Evolutionary conservation across 768 basidiomycete genomes (phyloP).

Genomic region (Clitopilus hobsonii): DNA sequence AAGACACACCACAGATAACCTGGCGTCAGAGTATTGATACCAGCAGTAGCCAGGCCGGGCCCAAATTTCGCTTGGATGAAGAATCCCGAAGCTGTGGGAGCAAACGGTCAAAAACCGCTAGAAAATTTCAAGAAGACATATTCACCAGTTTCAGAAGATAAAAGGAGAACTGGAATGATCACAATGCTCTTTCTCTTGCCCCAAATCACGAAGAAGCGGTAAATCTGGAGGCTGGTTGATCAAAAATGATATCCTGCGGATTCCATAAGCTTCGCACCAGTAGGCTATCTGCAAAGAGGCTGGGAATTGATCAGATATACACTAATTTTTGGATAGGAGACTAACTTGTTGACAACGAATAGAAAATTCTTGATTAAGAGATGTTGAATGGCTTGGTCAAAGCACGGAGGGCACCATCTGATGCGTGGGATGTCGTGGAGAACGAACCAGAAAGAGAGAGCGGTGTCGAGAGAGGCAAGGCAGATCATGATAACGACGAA

Average conservation of each 20-base stretch:
- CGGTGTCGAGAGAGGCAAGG: slow-evolving; percentile 28
- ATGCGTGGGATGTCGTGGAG: slow-evolving; percentile 13
- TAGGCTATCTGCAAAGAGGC: not conserved
- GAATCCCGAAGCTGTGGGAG: slow-evolving; percentile 19
- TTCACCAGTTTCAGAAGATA: slow-evolving; percentile 32
- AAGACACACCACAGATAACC: slow-evolving; percentile 21
- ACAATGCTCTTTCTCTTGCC: slow-evolving; percentile 22
- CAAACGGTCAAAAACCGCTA: no score
- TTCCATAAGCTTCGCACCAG: not conserved
- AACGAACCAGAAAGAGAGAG: slow-evolving; percentile 26
- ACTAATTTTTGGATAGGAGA: not conserved
- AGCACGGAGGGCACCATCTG: slow-evolving; percentile 6
- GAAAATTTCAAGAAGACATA: no score
- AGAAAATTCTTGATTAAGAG: not conserved
- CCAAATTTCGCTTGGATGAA: slow-evolving; percentile 3
- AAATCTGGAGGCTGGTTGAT: slow-evolving; percentile 12
- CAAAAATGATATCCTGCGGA: not conserved
- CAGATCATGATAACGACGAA: slow-evolving; percentile 30
- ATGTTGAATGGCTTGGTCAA: not conserved
- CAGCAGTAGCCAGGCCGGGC: not conserved
- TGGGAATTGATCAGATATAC: not conserved
- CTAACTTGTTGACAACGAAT: slow-evolving; percentile 5
- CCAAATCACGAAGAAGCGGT: slow-evolving; percentile 35
- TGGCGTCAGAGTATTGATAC: slow-evolving; percentile 3
- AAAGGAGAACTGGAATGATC: slow-evolving; percentile 19